Base-by-base conservation (phyloP, 1,284 basidiomycete genomes). In the Apiotrichum sp. region DNA sequence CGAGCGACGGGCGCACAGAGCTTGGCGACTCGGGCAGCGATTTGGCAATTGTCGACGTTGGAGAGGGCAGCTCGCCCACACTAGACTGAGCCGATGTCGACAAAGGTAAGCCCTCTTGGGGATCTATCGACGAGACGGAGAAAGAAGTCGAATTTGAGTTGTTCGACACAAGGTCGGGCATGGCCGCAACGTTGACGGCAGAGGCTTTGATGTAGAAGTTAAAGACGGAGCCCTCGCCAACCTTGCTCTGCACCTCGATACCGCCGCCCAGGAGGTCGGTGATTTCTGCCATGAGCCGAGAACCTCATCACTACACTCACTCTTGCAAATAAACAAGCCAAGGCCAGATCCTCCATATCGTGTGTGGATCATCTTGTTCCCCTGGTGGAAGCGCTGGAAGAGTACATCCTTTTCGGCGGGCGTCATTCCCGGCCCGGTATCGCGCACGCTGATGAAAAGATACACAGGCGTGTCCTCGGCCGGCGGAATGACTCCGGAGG, bases 191-290 rank as follows among this genome's bases (percentile, higher is more conserved):
- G 11, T 22, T 16, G 29, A 42, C 48, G 3, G 39, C 43, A n/a
- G 16, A 43, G 3, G 47, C 48, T 29, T 53, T 47, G 44, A 74
- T 65, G 58, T 62, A 75, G 59, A 75, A 73, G 5, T 65, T 65
- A 65, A 75, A 75, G 7, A 65, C 91, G 58, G 58, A 62, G 10
- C 69, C 69, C 22, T 59, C 46, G 5, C 65, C 68, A 1, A 64
- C 47, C 44, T 64, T 50, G 42, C 59, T 62, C n/a, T 55, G 53
- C 39, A 68, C 63, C 41, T 64, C 62, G 50, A 71, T 71, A 2
- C 63, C 55, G 29, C 69, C 69, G 13, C 65, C 65, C 22, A 69
- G 57, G 43, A 65, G 52, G 56, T 70, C 65, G n/a, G 65, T 62
- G 50, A 67, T 64, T 11, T 62, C 63, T 63, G 50, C 7, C 10